These are phyloP conservation scores for Lodderomyces margitis DNA, from an alignment of 1,139 yeast species.

Conservation along the genomic window DNA sequence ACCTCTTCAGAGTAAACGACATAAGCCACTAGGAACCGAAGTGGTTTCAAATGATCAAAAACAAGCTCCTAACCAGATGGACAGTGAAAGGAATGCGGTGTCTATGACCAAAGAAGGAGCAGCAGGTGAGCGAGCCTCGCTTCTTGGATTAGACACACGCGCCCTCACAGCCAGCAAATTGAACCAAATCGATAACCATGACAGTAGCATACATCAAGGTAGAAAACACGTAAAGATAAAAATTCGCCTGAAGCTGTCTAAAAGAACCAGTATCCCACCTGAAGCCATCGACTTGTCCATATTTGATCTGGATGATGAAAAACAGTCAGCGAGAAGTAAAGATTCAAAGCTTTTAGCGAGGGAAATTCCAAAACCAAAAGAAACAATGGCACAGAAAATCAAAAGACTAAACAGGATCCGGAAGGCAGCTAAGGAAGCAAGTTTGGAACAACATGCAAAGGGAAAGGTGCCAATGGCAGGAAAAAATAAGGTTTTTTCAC, in stretches of 20 bases:
- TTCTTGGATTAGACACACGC: no score
- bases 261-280: background rate
- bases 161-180: no score
- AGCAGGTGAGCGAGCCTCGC: no score
- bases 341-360: background rate
- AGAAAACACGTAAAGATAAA: background rate
- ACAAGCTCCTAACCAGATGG: background rate
- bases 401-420: background rate
- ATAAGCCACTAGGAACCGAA: background rate
- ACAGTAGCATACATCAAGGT: background rate
- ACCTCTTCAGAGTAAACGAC: background rate
- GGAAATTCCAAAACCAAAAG: background rate
- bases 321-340: background rate
- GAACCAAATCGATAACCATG: background rate
- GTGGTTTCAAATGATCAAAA: background rate
- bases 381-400: background rate
- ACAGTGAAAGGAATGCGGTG: background rate
- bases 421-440: background rate
- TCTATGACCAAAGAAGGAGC: background rate
- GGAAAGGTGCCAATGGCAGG: background rate
- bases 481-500: no score
- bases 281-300: background rate
- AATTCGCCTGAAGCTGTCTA: background rate
- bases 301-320: slow-evolving; percentile 1
- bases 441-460: background rate